phyloP scores from a whole-genome alignment of 2,329 filamentous ascomycete genomes.

The Fulvia fulva region DNA sequence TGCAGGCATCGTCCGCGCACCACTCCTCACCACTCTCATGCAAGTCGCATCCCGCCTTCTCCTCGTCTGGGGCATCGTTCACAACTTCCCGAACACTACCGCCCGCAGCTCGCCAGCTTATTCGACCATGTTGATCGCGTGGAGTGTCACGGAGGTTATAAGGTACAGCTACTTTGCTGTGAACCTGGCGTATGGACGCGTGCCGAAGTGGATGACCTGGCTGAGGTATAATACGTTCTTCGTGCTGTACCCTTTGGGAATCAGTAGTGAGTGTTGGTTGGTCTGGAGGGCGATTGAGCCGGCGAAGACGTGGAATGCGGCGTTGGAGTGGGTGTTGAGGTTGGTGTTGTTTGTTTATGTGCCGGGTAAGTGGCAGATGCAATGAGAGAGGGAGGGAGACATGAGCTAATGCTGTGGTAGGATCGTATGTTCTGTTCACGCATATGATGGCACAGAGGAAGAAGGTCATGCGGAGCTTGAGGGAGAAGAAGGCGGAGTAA shows the following conservation, averaged over 20 bases:
- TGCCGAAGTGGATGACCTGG: slow-evolving; percentile 69
- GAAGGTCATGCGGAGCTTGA: slow-evolving; percentile 68
- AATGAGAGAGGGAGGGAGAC: background rate
- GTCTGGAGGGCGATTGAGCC: slow-evolving; percentile 65
- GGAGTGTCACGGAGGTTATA: slow-evolving; percentile 87
- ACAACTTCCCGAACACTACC: slow-evolving; percentile 66
- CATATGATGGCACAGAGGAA: slow-evolving; percentile 91
- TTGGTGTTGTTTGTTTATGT: slow-evolving; percentile 70
- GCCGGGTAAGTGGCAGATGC: slow-evolving; percentile 58
- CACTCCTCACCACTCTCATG: slow-evolving; percentile 79
- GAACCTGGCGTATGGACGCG: slow-evolving; percentile 53
- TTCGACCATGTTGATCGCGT: slow-evolving; percentile 76
- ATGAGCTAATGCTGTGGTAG: slow-evolving; percentile 40
- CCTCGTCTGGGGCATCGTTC: slow-evolving; percentile 81
- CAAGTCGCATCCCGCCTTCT: slow-evolving; percentile 85
- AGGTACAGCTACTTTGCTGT: slow-evolving; percentile 89
- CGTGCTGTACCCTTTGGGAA: slow-evolving; percentile 87
- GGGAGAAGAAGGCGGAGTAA: slow-evolving; percentile 36
- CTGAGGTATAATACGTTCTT: slow-evolving; percentile 89
- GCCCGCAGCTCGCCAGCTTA: slow-evolving; percentile 55
- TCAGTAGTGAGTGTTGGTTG: slow-evolving; percentile 79
- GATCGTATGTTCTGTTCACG: slow-evolving; percentile 78
- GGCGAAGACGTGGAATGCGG: slow-evolving; percentile 48
- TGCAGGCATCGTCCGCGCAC: slow-evolving; percentile 77
- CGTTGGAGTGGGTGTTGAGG: slow-evolving; percentile 59